Conservation (phyloP, 176 grass and related monocot species). For the Aegilops bicornis region DNA sequence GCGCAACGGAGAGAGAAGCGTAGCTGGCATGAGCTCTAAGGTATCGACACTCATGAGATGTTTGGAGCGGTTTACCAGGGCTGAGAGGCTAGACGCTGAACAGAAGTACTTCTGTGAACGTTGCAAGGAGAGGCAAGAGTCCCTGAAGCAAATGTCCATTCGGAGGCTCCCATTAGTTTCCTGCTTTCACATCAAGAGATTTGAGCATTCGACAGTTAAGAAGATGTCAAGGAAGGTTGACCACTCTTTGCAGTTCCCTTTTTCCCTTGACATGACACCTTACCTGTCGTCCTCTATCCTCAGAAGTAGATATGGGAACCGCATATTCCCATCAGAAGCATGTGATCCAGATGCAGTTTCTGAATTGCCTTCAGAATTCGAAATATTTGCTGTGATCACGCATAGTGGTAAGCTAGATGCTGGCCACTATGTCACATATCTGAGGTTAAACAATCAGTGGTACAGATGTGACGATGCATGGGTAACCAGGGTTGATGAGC, state of each 20-base stretch:
- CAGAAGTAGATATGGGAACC: constrained; percentile 79
- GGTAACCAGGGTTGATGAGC: constrained; percentile 86
- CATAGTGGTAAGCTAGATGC: constrained; percentile 87
- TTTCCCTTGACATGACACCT: constrained; percentile 85
- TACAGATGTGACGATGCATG: constrained; percentile 98
- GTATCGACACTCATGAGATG: constrained; percentile 85
- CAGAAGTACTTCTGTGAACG: constrained; percentile 94
- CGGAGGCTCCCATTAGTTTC: constrained; percentile 89
- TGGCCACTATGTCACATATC: constrained; percentile 91
- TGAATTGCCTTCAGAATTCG: constrained; percentile 71
- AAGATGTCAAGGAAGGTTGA: constrained; percentile 89
- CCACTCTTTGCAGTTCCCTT: constrained; percentile 86
- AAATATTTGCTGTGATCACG: constrained; percentile 87
- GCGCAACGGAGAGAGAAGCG: constrained; percentile 55
- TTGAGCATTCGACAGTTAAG: constrained; percentile 81
- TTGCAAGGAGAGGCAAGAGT: constrained; percentile 89
- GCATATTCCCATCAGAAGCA: constrained; percentile 69
- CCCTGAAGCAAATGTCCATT: constrained; percentile 98
- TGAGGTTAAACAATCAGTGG: constrained; percentile 80
- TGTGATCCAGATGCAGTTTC: constrained; percentile 58
- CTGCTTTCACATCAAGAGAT: constrained; percentile 94
- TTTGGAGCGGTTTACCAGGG: constrained; percentile 88
- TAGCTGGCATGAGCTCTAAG: constrained; percentile 33
- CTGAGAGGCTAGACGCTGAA: constrained; percentile 89
- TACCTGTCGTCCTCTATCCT: constrained; percentile 90